Evolutionary conservation across 441 rosid genomes (phyloP), one percentile per base, ranked within the genome.

Genomic region (Pelargonium fulgidum): DNA sequence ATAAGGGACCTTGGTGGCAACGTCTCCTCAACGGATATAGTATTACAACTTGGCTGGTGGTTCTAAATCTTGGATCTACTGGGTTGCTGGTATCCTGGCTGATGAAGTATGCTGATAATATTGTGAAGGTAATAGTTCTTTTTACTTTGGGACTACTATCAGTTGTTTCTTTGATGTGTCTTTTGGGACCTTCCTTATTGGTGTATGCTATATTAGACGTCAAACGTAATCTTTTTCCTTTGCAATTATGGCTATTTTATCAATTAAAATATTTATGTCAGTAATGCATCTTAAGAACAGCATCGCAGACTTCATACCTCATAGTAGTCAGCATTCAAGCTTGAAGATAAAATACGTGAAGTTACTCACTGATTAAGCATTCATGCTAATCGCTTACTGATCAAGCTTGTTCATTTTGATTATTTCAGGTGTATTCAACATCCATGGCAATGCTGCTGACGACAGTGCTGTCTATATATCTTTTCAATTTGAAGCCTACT

Each of bases 1-100:
- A 90, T 85, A 87, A 87, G 50, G 99, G 97, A 67, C 83, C 86
- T n/a, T 89, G 92, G 93, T 88, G 96, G 99, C 93, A 88, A 75
- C 89, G 89, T 62, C 84, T 91, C 71, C 82, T 86, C 66, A 81
- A 84, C 77, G 97, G 96, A 59, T 89, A 91, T 75, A 86, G 79
- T 71, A 73, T 85, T 42, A 89, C 86, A 14, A 91, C 97, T 70
- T 89, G 89, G 95, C 48, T 89, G 89, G 99, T 91, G 68, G 91
- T 91, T 77, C 80, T 93, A 68, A 93, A 91, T 80, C 90, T 91
- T 14, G 91, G 91, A 45, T 88, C 86, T 65, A 82, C 97, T 44
- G 93, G 97, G 68, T 77, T 89, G 77, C 75, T 89, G 20, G 97
- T 91, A 73, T 91, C 93, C 0, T 89, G 96, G 92, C 74, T 91